Evolutionary conservation across 176 grass and related monocot species (phyloP), one percentile per base, ranked within the genome.

Genomic region (Saccharum officinarum): DNA sequence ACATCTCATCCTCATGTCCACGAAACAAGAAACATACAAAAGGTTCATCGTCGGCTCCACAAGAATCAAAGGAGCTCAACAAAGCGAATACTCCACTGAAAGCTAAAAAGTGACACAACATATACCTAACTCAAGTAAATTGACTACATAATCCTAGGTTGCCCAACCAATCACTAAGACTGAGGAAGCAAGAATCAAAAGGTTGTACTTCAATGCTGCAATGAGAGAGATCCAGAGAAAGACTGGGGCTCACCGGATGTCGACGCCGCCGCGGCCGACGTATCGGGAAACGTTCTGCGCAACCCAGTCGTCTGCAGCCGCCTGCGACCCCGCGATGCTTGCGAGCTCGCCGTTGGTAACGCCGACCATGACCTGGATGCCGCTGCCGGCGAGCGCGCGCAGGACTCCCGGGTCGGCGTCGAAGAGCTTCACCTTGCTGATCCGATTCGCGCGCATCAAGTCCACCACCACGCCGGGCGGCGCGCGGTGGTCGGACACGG

Each of bases 401-500:
- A 94, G 80, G 73, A 92, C 80, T 5, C 65, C 49, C 18, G 86
- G 78, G 82, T 97, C 84, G 41, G 90, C 74, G 59, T 97, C 90
- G 80, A 97, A 94, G 45, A 94, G 85, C 87, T 97, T 97, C 9
- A 92, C 95, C 85, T 94, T 97, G 8, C 77, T 75, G 57, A 97
- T 94, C 67, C 79, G 85, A 75, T 97, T 97, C 11, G 89, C 85
- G 12, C 84, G 89, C 69, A 97, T 67, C 57, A 97, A 88, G 91
- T 91, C 90, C 28, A 94, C 95, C 55, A 89, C 92, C 18, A 97
- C 84, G 62, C 33, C 36, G 9, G 95, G 88, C 36, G 92, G 86
- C 25, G 90, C 79, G 88, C 75, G 86, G 88, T 94, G 95, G 42
- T 88, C 90, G 5, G 92, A 85, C 16, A 97, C 44, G 30, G 86